Evolutionary conservation across 805 yeast genomes (phyloP), one percentile per base, ranked within the genome.

Genomic region (Ogataea methylovora): DNA sequence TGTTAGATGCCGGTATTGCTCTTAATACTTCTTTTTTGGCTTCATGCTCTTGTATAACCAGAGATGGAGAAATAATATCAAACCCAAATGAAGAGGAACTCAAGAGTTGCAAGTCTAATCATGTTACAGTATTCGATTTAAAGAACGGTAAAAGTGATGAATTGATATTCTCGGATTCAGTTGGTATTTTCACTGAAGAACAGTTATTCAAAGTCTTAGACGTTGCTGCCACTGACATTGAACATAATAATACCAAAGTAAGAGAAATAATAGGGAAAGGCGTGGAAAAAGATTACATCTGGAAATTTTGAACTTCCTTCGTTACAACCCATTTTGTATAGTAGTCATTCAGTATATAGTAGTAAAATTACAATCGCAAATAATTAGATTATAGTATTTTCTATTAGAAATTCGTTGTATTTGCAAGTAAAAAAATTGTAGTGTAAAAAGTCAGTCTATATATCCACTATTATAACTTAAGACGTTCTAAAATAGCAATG

Each of bases 1-100:
- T 90, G 29, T 54, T 87, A 2, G 90, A 87, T 54, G 82, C 95
- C 6, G 86, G 84, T 30, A 67, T 88, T 14, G 80, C 86, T 0
- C 56, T 90, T 35, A 62, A 66, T 31, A 58, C 70, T n/a, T 71
- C 87, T 1, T 78, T 79, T 46, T 68, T 74, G 0, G 73, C 87
- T 13, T 60, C 71, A 0, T 60, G 76, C 4, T 52, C 76, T 32
- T 30, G 39, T 7, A 39, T 44, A 4, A 5, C 14, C 12, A 12
- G 5, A 9, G 33, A 27, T 6, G 45, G 46, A 2, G 50, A 60
- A 3, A 33, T 68, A 4, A 45, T 63, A 9, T 32, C 60, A 2
- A 60, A 65, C 32, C 90, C 92, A 1, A 45, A 64, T 2, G 55
- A 60, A 8, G 55, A 57, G 4, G 66, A 70, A 24, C 52, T 79